Conservation (phyloP, 164 flowering plant species). For the Pachysandra terminalis region DNA sequence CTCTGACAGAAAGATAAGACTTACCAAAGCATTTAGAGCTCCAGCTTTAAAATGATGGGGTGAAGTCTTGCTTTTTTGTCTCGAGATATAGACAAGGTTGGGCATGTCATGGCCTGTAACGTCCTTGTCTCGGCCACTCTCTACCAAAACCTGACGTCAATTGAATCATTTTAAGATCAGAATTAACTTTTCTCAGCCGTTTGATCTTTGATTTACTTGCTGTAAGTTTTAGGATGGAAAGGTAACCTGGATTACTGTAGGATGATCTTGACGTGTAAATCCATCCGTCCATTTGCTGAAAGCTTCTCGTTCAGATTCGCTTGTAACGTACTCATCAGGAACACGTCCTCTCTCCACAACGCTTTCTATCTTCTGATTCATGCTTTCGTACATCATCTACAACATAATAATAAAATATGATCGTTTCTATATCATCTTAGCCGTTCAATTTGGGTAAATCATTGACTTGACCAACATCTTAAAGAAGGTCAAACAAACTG, state of each 20-base stretch:
- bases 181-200: too few relatives aligned
- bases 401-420: neutral
- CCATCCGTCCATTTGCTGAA: constrained; percentile 29
- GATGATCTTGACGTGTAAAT: constrained; percentile 38
- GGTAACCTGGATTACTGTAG: constrained; percentile 32
- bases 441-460: too few relatives aligned
- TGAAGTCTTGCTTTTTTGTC: constrained; percentile 53
- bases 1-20: too few relatives aligned
- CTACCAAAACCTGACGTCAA: constrained; percentile 50
- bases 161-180: too few relatives aligned
- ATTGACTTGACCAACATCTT: too few relatives aligned
- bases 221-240: neutral
- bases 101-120: constrained; percentile 45
- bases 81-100: constrained; percentile 66
- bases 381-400: constrained; percentile 31
- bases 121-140: constrained; percentile 45
- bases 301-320: constrained; percentile 19
- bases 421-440: too few relatives aligned
- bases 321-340: constrained; percentile 16
- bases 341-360: constrained; percentile 25
- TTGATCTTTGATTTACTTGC: too few relatives aligned
- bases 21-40: constrained; percentile 82
- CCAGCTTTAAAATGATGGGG: constrained; percentile 85
- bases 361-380: constrained; percentile 32
- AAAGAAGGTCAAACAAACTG: too few relatives aligned